Evolutionary conservation across 2,329 filamentous ascomycete genomes (phyloP).

Genomic region (Alternaria alternata): DNA sequence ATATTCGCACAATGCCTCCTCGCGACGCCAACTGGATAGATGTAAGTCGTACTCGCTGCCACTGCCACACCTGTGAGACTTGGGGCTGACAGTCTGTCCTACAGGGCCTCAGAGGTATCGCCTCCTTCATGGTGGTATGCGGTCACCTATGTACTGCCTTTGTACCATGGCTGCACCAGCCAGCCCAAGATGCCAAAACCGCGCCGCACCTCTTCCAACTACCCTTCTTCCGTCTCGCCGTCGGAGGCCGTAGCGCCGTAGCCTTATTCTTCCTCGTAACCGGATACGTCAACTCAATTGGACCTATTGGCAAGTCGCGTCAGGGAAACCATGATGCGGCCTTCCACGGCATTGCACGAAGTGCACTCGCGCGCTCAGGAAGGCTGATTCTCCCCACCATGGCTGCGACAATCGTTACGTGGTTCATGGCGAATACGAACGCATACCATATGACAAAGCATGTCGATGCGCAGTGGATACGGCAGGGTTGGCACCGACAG

Average conservation of each 20-base stretch:
- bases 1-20: conserved; percentile 39
- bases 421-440: conserved; percentile 65
- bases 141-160: conserved; percentile 55
- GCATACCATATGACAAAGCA: conserved; percentile 64
- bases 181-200: conserved; percentile 53
- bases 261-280: conserved; percentile 62
- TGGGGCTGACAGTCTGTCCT: conserved; percentile 29
- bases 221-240: conserved; percentile 66
- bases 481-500: conserved; percentile 50
- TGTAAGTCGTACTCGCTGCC: conserved; percentile 34
- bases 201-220: conserved; percentile 63
- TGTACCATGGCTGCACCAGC: conserved; percentile 52
- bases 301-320: conserved; percentile 65
- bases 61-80: conserved; percentile 18
- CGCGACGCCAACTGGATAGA: conserved; percentile 52
- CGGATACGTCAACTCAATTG: conserved; percentile 70
- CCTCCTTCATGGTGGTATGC: conserved; percentile 54
- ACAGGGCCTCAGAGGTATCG: conserved; percentile 54
- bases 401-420: conserved; percentile 63
- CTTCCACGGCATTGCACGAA: conserved; percentile 63
- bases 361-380: conserved; percentile 66
- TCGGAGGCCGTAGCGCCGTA: conserved; percentile 58
- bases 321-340: conserved; percentile 63
- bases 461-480: conserved; percentile 68
- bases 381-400: conserved; percentile 66